Conservation (phyloP, 768 basidiomycete species). For the Cystoderma amianthinum region DNA sequence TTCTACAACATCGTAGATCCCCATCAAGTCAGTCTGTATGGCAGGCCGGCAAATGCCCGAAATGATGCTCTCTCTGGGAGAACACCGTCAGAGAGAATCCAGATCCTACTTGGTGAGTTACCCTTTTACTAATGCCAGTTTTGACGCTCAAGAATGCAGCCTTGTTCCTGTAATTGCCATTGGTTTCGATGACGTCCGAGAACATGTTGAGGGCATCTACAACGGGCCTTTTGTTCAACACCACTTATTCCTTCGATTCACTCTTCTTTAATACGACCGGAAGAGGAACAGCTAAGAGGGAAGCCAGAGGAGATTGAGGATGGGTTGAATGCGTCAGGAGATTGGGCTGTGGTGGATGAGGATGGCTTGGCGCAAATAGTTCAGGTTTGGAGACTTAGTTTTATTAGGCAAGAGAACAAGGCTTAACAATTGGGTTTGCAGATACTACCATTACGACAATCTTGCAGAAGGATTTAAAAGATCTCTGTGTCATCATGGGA, state of each 20-base stretch:
- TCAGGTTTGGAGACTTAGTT: conserved; percentile 57
- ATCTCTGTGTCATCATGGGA: conserved; percentile 60
- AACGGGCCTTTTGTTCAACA: conserved; percentile 72
- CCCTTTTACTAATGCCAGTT: too few relatives aligned
- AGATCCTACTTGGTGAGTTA: conserved; percentile 68
- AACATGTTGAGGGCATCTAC: conserved; percentile 65
- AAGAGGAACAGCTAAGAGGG: conserved; percentile 72
- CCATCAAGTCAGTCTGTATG: conserved; percentile 54
- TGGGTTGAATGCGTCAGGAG: conserved; percentile 52
- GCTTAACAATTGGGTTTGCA: too few relatives aligned
- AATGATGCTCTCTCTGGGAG: conserved; percentile 72
- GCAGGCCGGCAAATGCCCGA: conserved; percentile 63
- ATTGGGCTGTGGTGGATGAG: conserved; percentile 85
- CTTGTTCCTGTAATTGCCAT: conserved; percentile 75
- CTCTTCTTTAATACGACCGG: conserved; percentile 66
- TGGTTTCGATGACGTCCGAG: conserved; percentile 77
- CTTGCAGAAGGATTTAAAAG: conserved; percentile 54
- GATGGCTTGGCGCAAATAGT: conserved; percentile 73
- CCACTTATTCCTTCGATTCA: conserved; percentile 67
- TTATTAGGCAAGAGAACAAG: too few relatives aligned
- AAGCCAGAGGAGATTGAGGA: conserved; percentile 70
- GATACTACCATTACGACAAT: conserved; percentile 82
- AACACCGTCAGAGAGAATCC: conserved; percentile 79
- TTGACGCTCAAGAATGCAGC: too few relatives aligned
- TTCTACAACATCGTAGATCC: conserved; percentile 86